A percentile compares a stretch with the other conserved stretches of the same genome.
phyloP scores from a whole-genome alignment of 1,284 basidiomycete species.

The Pseudozyma sp. region DNA sequence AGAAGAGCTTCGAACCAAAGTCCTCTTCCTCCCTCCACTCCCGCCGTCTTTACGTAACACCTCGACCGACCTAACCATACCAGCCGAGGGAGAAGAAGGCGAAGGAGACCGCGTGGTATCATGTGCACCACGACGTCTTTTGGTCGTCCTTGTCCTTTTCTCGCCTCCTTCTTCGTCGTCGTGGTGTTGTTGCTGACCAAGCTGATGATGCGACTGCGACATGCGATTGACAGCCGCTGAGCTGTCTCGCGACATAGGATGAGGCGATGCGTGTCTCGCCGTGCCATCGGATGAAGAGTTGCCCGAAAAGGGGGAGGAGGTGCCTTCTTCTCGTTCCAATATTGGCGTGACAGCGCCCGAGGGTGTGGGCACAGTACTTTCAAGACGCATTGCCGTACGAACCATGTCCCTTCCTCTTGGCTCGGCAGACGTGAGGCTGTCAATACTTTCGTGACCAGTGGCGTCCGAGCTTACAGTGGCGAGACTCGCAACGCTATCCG shows the following conservation, averaged over 20 bases:
- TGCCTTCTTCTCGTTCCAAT: not conserved
- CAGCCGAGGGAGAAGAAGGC: slow-evolving; percentile 6
- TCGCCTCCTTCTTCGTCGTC: slow-evolving; percentile 3
- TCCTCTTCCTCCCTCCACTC: slow-evolving; percentile 13
- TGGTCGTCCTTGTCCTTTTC: not conserved
- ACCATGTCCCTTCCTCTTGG: slow-evolving; percentile 50
- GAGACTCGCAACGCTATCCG: slow-evolving; percentile 34
- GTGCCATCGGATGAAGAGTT: slow-evolving; percentile 35
- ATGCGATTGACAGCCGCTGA: slow-evolving; percentile 3
- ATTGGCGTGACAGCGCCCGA: slow-evolving; percentile 13
- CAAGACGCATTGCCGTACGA: slow-evolving; percentile 32
- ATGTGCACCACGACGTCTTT: slow-evolving; percentile 4
- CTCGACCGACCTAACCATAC: slow-evolving; percentile 22
- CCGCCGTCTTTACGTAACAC: slow-evolving; percentile 4
- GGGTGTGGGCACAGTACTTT: not conserved
- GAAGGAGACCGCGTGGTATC: slow-evolving; percentile 22
- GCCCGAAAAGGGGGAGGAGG: slow-evolving; percentile 16
- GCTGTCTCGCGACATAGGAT: slow-evolving; percentile 2
- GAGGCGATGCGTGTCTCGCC: slow-evolving; percentile 26
- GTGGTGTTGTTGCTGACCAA: slow-evolving; percentile 13
- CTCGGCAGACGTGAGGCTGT: slow-evolving; percentile 12
- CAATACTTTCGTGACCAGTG: slow-evolving; percentile 4
- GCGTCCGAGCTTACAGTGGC: slow-evolving; percentile 14
- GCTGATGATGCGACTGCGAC: slow-evolving; percentile 36
- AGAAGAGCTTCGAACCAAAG: slow-evolving; percentile 21